Evolutionary conservation across 1,139 yeast species (phyloP), one percentile per base, ranked within the genome.

Genomic region (Yamadazyma dushanensis): DNA sequence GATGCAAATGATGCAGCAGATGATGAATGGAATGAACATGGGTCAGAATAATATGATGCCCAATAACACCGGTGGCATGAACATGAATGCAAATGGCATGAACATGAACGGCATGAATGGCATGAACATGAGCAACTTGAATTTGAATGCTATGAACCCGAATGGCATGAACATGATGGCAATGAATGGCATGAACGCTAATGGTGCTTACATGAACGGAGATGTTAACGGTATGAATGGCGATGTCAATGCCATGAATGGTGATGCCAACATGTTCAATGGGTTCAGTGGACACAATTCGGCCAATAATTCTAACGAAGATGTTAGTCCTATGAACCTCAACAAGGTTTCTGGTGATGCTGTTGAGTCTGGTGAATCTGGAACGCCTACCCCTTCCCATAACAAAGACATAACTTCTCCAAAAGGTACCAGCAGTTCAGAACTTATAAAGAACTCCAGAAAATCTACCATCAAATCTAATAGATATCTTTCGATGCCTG

Each of bases 401-500:
- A 4, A 5, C 18, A 9, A n/a, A 25, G 11, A 17, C 4, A 11
- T 15, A 11, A n/a, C n/a, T 21, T 21, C 24, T 10, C 24, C 24
- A 5, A 21, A 21, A 13, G 24, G 24, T 5, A 8, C 9, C 16
- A 25, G 16, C 26, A 42, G 41, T 10, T 51, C 49, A 16, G 55
- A 58, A 34, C 50, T 66, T 32, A 41, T 65, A 27, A 47, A 53
- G 21, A 58, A 57, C 31, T 57, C 70, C 9, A 54, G 73, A 42
- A 56, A 49, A 30, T 56, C 66, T 11, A 61, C 68, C 5, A 44
- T 64, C 24, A 64, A 59, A 45, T 60, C 70, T 5, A 66, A 53
- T 38, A 53, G 74, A 35, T 63, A 53, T 34, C 59, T 71, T 6
- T 66, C 73, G 14, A 64, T 62, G 7, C 74, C 75, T 4, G 41